Evolutionary conservation across 352 stramenopile genomes (phyloP).

Genomic region (Pythium phragmitis): DNA sequence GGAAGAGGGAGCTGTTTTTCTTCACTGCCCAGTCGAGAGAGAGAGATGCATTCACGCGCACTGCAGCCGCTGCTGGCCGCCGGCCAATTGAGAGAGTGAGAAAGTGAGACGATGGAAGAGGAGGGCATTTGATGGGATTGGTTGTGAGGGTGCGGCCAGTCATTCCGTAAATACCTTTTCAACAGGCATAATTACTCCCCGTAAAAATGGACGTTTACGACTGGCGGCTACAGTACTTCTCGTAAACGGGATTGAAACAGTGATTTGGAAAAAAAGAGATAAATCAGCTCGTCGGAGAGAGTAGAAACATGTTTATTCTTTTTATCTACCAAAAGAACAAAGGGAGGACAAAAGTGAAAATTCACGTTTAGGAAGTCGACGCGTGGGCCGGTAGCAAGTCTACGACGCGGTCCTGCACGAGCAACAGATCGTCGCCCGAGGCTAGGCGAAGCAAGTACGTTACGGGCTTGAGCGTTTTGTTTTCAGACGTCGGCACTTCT

Average conservation of each 20-base stretch:
- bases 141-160: constrained; percentile 21
- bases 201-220: constrained; percentile 4
- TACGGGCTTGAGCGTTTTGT: constrained; percentile 48
- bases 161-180: constrained; percentile 31
- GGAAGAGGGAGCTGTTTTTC: constrained; percentile 90
- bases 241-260: neutral
- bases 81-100: constrained; percentile 23
- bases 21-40: constrained; percentile 55
- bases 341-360: constrained; percentile 2
- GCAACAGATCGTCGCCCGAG: constrained; percentile 54
- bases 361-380: constrained; percentile 26
- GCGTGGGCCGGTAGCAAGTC: constrained; percentile 25
- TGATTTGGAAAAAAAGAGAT: constrained; percentile 4
- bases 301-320: neutral
- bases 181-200: constrained; percentile 21
- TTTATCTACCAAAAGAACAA: constrained; percentile 6
- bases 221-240: neutral
- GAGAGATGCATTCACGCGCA: constrained; percentile 1
- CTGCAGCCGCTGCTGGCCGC: neutral
- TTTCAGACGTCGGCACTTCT: neutral
- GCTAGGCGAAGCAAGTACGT: constrained; percentile 75
- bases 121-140: constrained; percentile 3
- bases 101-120: constrained; percentile 16
- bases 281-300: neutral
- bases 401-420: constrained; percentile 44